Evolutionary conservation across 2,329 filamentous ascomycete species (phyloP).

Genomic region (Fusarium equiseti): DNA sequence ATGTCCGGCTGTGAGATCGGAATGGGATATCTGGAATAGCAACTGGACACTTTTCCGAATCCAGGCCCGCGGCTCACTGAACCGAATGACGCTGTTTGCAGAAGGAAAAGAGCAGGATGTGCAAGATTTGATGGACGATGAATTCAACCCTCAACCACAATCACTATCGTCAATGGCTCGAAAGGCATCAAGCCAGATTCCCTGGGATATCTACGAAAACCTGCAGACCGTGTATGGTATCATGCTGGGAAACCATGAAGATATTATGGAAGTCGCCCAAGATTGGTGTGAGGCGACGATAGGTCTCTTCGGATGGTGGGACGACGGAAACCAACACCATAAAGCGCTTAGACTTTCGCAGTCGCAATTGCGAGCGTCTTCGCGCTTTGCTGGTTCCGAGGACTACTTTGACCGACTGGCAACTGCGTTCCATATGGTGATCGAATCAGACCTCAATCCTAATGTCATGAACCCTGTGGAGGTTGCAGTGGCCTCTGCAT

Average conservation of each 20-base stretch:
- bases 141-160: conserved; percentile 58
- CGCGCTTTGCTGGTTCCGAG: conserved; percentile 66
- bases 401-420: conserved; percentile 81
- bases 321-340: conserved; percentile 73
- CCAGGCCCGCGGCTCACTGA: conserved; percentile 75
- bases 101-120: conserved; percentile 73
- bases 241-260: conserved; percentile 78
- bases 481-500: conserved; percentile 82
- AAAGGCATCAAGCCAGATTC: conserved; percentile 87
- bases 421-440: conserved; percentile 76
- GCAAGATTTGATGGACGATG: conserved; percentile 48
- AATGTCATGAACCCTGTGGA: conserved; percentile 82
- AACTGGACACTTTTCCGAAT: conserved; percentile 89
- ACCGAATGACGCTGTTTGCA: conserved; percentile 80
- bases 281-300: conserved; percentile 94
- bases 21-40: conserved; percentile 86
- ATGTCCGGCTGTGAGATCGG: conserved; percentile 76
- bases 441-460: conserved; percentile 78
- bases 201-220: conserved; percentile 90
- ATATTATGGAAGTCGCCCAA: conserved; percentile 81
- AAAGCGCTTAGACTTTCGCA: conserved; percentile 57
- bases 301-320: conserved; percentile 91
- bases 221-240: conserved; percentile 84
- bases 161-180: conserved; percentile 74
- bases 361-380: conserved; percentile 53